Conservation (phyloP, 2,329 filamentous ascomycete species). For the Clathrospora elynae region DNA sequence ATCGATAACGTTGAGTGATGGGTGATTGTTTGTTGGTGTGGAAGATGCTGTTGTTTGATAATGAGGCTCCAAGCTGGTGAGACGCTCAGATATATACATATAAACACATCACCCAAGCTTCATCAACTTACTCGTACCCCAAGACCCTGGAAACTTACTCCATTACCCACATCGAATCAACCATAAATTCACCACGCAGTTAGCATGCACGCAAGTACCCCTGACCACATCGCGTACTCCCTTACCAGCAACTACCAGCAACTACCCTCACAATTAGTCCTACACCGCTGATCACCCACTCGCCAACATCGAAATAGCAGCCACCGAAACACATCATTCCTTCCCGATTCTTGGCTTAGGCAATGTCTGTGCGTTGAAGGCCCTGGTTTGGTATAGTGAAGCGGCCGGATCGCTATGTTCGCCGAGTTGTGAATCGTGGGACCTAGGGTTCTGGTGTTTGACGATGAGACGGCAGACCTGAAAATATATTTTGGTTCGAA, state of each 20-base stretch:
- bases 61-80: constrained; percentile 1
- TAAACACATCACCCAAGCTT: too few species aligned
- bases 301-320: constrained; percentile 17
- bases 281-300: constrained; percentile 8
- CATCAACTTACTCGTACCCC: too few species aligned
- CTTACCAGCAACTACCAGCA: constrained; percentile 1
- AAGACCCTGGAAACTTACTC: neutral
- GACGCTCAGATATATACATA: constrained; percentile 19
- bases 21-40: constrained; percentile 9
- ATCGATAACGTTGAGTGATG: neutral
- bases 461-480: too few species aligned
- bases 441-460: too few species aligned
- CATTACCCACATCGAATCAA: constrained; percentile 1
- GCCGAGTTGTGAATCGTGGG: too few species aligned
- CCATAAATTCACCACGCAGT: constrained; percentile 15
- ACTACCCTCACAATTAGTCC: constrained; percentile 11
- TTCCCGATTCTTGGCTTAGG: constrained; percentile 12
- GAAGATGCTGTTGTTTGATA: constrained; percentile 11
- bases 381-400: too few species aligned
- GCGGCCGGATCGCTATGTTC: too few species aligned
- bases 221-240: constrained; percentile 3
- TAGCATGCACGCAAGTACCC: constrained; percentile 12
- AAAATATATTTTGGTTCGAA: too few species aligned
- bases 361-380: constrained; percentile 11
- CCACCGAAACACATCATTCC: constrained; percentile 17